Base-by-base conservation (phyloP, 2,329 filamentous ascomycete genomes). In the Fusarium sp. region DNA sequence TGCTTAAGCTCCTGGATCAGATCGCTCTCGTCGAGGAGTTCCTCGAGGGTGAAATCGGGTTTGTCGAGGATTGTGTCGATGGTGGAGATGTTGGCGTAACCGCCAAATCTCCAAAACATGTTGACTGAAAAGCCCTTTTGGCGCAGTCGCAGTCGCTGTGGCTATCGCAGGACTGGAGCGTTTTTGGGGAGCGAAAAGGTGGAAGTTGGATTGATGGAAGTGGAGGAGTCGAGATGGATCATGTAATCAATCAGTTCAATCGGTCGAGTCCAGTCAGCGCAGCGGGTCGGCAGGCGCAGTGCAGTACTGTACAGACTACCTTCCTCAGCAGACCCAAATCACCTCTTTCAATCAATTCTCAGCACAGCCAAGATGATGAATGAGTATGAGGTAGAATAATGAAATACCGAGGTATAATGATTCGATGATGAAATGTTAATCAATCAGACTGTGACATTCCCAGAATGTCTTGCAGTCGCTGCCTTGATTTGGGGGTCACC, bases 31-130 rank as follows among this genome's bases (percentile, higher is more conserved):
- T 98, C 94, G 69, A 99, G 89, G 64, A 99, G 86, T 79, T 98
- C 95, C 82, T 99, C 96, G 72, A 98, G 91, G 54, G 93, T 94
- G 79, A 98, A 94, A 82, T 97, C 93, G 75, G 97, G 90, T 82
- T 97, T 97, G 80, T 99, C 96, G 80, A 99, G 93, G 77, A 99
- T 93, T 74, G 91, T 94, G 82, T 98, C 96, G 82, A 99, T 93
- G 78, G 94, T 92, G 77, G 95, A 98, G 83, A 97, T 92, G 87
- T 93, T 97, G 86, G 94, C 93, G 87, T 98, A 98, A 79, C 94
- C 94, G 87, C 96, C 95, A 87, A 98, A 99, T 84, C 95, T 92
- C 96, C 96, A 99, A 84, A 99, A 99, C 96, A 99, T 99, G 85
- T 82, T 95, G 90, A 78, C 79, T 76, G 75, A 34, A 58, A 70